Evolutionary conservation across 805 yeast species (phyloP).

Genomic region (Lachancea lanzarotensis): DNA sequence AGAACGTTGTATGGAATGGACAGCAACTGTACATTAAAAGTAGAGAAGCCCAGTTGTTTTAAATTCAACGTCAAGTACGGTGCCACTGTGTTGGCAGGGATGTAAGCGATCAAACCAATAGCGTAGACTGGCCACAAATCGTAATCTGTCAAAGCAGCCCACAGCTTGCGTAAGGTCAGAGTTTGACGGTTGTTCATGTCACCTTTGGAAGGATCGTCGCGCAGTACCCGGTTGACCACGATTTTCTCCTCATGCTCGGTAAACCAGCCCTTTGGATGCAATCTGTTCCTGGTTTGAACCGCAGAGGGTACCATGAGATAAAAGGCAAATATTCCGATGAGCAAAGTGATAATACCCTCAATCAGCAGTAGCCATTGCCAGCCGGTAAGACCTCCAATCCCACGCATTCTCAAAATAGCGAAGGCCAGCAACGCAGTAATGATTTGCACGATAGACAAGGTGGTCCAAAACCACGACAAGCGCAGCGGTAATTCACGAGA

Average conservation of each 20-base stretch:
- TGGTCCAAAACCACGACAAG: slow-evolving; percentile 54
- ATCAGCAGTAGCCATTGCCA: slow-evolving; percentile 67
- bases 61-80: slow-evolving; percentile 44
- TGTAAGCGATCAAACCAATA: slow-evolving; percentile 39
- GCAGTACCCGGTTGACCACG: slow-evolving; percentile 49
- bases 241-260: slow-evolving; percentile 51
- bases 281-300: slow-evolving; percentile 46
- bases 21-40: slow-evolving; percentile 45
- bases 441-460: slow-evolving; percentile 44
- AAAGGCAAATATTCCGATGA: slow-evolving; percentile 44
- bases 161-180: slow-evolving; percentile 35
- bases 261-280: slow-evolving; percentile 47
- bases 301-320: slow-evolving; percentile 53
- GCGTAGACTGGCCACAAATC: slow-evolving; percentile 53
- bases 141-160: slow-evolving; percentile 40
- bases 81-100: slow-evolving; percentile 32
- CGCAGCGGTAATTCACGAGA: slow-evolving; percentile 52
- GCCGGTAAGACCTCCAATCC: slow-evolving; percentile 41
- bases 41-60: slow-evolving; percentile 43
- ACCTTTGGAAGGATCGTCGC: slow-evolving; percentile 65
- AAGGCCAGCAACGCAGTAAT: slow-evolving; percentile 45
- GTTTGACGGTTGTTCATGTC: slow-evolving; percentile 61
- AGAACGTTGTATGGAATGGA: slow-evolving; percentile 44
- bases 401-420: slow-evolving; percentile 49
- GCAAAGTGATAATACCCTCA: slow-evolving; percentile 54